Evolutionary conservation across 2,329 filamentous ascomycete species (phyloP).

Genomic region (Pseudogymnoascus sp.): DNA sequence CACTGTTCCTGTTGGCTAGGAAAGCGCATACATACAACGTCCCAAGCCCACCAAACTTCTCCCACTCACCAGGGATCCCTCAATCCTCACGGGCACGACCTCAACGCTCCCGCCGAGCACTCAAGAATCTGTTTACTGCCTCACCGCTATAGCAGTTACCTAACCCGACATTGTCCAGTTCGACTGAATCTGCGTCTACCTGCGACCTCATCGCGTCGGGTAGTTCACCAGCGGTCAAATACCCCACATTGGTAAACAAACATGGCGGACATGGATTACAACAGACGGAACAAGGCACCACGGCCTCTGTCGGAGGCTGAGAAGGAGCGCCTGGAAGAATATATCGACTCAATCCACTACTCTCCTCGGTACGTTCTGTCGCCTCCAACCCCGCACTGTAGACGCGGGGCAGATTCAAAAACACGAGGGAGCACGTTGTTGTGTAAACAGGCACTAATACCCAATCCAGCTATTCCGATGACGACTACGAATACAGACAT

Average conservation of each 20-base stretch:
- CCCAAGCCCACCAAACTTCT: slow-evolving; percentile 7
- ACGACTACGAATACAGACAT: slow-evolving; percentile 91
- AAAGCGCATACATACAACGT: slow-evolving; percentile 7
- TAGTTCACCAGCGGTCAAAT: background rate
- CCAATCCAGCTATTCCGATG: slow-evolving; percentile 71
- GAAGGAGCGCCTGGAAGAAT: slow-evolving; percentile 78
- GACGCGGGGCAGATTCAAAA: slow-evolving; percentile 2
- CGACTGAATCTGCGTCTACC: background rate
- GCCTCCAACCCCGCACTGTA: background rate
- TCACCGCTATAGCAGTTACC: background rate
- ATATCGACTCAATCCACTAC: slow-evolving; percentile 90
- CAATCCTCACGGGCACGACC: slow-evolving; percentile 5
- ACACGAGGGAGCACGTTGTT: background rate
- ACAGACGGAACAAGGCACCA: slow-evolving; percentile 78
- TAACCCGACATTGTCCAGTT: slow-evolving; percentile 3
- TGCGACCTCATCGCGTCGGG: slow-evolving; percentile 1
- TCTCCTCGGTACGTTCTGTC: slow-evolving; percentile 62
- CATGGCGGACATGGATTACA: slow-evolving; percentile 62
- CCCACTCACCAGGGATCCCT: slow-evolving; percentile 7
- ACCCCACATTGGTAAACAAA: slow-evolving; percentile 13
- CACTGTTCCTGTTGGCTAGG: slow-evolving; percentile 8
- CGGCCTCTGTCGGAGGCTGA: slow-evolving; percentile 73
- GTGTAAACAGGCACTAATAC: slow-evolving; percentile 16
- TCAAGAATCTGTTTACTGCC: background rate
- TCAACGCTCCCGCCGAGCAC: slow-evolving; percentile 3